Evolutionary conservation across 352 stramenopile genomes (phyloP), one percentile per base, ranked within the genome.

Genomic region (Pythium sukuiense): DNA sequence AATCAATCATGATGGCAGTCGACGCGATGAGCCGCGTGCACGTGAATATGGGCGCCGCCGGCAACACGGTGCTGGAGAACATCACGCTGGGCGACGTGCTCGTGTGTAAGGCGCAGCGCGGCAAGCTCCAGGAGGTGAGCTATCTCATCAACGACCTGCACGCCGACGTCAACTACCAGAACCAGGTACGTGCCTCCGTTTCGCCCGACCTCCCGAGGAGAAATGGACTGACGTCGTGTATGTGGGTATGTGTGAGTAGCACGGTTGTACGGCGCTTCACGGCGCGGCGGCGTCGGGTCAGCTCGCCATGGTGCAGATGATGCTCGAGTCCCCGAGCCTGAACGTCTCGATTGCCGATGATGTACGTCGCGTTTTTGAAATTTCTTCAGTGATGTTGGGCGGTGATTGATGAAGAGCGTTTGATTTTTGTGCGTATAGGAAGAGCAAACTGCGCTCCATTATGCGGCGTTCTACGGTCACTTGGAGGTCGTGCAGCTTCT

Each of bases 11-110:
- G 61, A 48, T 65, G 9, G 70, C 45, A 16, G 55, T 68, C 26
- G 56, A 71, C 48, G 55, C 65, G 54, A 86, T 90, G 81, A 90
- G 81, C 61, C 78, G 81, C 70, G 78, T 90, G 59, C 83, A 92
- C 65, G 66, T 90, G 52, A 77, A 81, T 39, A 79, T 90, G 70
- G 71, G 73, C 57, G 68, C 80, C 55, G 73, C 64, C 46, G 76
- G 71, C 52, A 77, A 77, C 61, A 63, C 77, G 18, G 74, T 87
- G 48, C 59, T 90, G 41, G 85, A 92, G 58, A 92, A 74, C 71
- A 93, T 89, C 71, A 91, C 85, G 45, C 74, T 93, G n/a, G 87
- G 87, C 54, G 87, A 95, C 66, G 84, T 95, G 61, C 76, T 95
- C 45, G 89, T 93, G 50, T 92, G 85, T 63, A 95, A 95, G 63